Conservation (phyloP, 768 basidiomycete genomes). For the Boletus pseudopeckii region DNA sequence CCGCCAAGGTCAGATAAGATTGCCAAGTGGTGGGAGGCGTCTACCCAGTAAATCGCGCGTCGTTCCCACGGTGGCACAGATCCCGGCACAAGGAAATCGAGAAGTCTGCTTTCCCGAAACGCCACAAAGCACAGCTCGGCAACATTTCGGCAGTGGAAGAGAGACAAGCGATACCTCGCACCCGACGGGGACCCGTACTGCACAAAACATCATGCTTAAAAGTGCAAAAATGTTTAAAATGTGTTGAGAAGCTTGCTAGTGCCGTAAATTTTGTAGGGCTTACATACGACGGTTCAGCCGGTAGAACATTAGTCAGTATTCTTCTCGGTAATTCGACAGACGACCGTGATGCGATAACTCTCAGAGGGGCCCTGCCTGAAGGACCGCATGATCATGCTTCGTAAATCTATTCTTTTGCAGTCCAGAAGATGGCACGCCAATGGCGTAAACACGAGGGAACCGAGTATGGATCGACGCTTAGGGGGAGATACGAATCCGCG, state of each 20-base stretch:
- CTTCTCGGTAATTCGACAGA: conserved; percentile 4
- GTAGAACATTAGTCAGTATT: conserved; percentile 15
- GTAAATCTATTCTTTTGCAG: background rate
- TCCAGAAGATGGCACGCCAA: background rate
- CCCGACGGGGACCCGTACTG: background rate
- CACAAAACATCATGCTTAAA: background rate
- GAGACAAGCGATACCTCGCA: background rate
- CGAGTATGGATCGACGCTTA: conserved; percentile 1
- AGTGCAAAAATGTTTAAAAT: background rate
- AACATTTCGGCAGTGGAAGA: background rate
- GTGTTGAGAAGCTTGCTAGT: background rate
- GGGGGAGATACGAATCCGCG: conserved; percentile 9
- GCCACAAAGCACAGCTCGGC: conserved; percentile 25
- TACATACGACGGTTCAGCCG: background rate
- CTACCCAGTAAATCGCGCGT: too few species aligned
- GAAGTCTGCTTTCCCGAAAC: conserved; percentile 17
- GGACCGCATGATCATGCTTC: conserved; percentile 3
- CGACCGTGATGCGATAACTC: background rate
- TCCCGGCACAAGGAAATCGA: conserved; percentile 19
- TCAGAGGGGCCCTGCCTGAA: background rate
- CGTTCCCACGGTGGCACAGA: conserved; percentile 12
- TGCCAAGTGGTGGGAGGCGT: background rate
- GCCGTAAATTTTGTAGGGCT: conserved; percentile 20
- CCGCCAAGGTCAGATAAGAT: background rate
- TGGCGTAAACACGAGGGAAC: conserved; percentile 5